Base-by-base conservation (phyloP, 2,329 filamentous ascomycete genomes). In the Xylaria sp. region DNA sequence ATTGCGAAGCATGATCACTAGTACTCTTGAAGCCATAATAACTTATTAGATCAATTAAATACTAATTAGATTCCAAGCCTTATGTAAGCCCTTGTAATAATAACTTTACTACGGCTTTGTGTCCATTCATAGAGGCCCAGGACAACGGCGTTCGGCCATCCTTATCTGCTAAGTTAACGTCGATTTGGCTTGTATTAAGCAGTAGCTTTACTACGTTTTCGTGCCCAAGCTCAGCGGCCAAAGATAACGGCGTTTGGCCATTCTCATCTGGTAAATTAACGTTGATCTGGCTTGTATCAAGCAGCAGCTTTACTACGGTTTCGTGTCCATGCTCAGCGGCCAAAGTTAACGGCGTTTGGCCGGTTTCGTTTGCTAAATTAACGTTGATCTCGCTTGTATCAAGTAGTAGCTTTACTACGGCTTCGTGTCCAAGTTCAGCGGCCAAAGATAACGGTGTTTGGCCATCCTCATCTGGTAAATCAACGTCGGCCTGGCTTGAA, bases 331-430 rank as follows among this genome's bases (percentile, higher is more conserved):
- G 21, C 14, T 19, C 30, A 19, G 53, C 53, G 7, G 53, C 53
- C 5, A 1, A 56, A 21, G 34, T 42, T 42, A 56, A 21, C n/a
- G 34, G 53, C 32, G 53, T 56, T 8, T 11, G 19, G 3, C 32
- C n/a, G 1, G 1, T 2, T 11, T 58, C 1, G 17, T 42, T n/a
- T 58, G 12, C 42, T n/a, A 6, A 56, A 39, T 39, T 56, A 56
- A 56, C 24, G 24, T 59, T 19, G 32, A 19, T 45, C 17, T 32
- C 7, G 4, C 27, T n/a, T 21, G 50, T 55, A 36, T 12, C 4
- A 11, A 63, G 61, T 11, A 63, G 61, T 14, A 39, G 27, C 21
- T 50, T 36, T 9, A 63, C 53, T 12, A 50, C 19, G 24, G 5
- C 39, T 51, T 19, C 8, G 7, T 57, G 39, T 4, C 42, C 32